Evolutionary conservation across 768 basidiomycete genomes (phyloP).

Genomic region (Suillus plorans): DNA sequence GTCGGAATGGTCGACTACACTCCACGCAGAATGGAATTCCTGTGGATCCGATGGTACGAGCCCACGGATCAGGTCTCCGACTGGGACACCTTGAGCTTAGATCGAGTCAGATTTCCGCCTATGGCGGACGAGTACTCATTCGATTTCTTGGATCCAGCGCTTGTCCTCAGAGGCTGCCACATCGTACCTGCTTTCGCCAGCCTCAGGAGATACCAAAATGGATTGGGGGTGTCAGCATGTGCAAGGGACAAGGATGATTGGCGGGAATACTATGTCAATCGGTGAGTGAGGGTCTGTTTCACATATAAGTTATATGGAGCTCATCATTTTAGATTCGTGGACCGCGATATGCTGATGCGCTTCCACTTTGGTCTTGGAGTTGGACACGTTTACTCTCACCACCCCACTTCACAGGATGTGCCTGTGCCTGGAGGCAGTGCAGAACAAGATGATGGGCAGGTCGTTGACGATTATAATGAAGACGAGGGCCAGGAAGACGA

Average conservation of each 20-base stretch:
- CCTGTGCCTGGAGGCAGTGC: too few species aligned
- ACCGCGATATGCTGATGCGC: not conserved
- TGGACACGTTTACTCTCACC: not conserved
- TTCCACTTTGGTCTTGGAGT: not conserved
- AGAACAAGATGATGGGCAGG: too few species aligned
- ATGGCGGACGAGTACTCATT: not conserved
- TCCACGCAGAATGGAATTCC: not conserved
- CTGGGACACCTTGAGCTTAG: not conserved
- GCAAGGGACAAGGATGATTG: not conserved
- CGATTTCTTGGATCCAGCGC: not conserved
- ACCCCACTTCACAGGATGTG: too few species aligned
- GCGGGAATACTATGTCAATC: not conserved
- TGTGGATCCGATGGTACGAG: slow-evolving; percentile 5
- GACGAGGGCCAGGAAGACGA: too few species aligned
- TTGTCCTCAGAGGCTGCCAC: slow-evolving; percentile 5
- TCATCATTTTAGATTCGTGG: not conserved
- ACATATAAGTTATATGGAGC: not conserved
- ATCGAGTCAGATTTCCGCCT: not conserved
- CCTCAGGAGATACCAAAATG: not conserved
- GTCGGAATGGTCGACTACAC: not conserved
- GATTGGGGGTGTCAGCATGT: not conserved
- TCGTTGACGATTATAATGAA: too few species aligned
- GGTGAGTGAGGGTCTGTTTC: not conserved
- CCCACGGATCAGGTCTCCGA: not conserved
- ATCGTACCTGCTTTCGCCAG: not conserved